Evolutionary conservation across 1,284 basidiomycete species (phyloP).

Genomic region (Austroboletus niveus): DNA sequence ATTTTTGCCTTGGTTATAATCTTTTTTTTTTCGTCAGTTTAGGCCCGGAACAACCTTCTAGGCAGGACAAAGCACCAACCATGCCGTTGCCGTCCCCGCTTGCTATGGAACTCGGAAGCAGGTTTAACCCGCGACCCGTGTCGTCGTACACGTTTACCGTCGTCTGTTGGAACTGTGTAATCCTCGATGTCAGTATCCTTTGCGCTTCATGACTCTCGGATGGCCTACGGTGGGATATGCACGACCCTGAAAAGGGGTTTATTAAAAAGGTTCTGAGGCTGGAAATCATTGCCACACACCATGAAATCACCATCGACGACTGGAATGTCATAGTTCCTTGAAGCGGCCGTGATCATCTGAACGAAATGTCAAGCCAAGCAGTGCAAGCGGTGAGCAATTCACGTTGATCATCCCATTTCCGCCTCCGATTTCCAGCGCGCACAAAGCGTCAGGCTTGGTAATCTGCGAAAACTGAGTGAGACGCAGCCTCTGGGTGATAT

Average conservation of each 20-base stretch:
- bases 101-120: conserved; percentile 35
- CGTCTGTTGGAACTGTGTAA: conserved; percentile 33
- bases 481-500: background rate
- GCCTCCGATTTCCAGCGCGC: conserved; percentile 52
- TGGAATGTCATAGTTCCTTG: conserved; percentile 37
- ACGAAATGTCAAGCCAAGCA: conserved; percentile 9
- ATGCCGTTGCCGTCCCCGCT: conserved; percentile 41
- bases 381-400: conserved; percentile 4
- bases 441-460: conserved; percentile 38
- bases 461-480: conserved; percentile 25
- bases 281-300: conserved; percentile 28
- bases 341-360: conserved; percentile 38
- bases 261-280: conserved; percentile 6
- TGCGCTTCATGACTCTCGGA: background rate
- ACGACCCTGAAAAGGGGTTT: conserved; percentile 31
- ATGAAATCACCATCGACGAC: conserved; percentile 50
- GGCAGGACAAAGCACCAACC: conserved; percentile 19
- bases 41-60: background rate
- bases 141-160: conserved; percentile 40
- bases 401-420: conserved; percentile 56
- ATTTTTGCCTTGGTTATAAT: conserved; percentile 35
- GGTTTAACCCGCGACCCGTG: conserved; percentile 28
- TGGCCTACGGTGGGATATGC: conserved; percentile 32
- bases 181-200: background rate
- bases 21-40: conserved; percentile 13